Percentiles rank a stretch among this genome's conserved stretches.
Evolutionary conservation across 306 rosid genomes (phyloP).

Genomic region (Fagus crenata): DNA sequence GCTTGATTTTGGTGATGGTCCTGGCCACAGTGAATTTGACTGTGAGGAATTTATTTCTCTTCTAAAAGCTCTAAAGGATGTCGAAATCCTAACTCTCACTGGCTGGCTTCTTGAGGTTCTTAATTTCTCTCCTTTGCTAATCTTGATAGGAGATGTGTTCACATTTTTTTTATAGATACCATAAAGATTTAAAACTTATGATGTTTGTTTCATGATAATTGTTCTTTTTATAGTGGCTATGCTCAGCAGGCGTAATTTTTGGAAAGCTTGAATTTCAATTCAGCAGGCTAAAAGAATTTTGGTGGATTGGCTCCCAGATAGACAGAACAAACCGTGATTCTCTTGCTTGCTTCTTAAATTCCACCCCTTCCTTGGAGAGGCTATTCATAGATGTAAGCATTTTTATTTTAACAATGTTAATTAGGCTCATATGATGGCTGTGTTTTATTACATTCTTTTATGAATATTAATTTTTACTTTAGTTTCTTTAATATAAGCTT

Average conservation of each 20-base stretch:
- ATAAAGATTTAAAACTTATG: too few relatives aligned
- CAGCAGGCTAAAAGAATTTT: neutral
- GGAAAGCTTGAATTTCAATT: neutral
- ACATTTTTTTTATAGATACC: too few relatives aligned
- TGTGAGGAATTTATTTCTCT: neutral
- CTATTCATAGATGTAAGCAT: neutral
- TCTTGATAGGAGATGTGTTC: neutral
- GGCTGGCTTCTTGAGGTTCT: slow-evolving; percentile 1
- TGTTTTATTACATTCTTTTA: neutral
- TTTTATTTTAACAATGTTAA: too few relatives aligned
- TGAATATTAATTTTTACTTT: too few relatives aligned
- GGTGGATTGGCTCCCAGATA: neutral
- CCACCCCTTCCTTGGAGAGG: neutral
- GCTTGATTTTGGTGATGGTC: neutral
- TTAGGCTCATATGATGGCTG: too few relatives aligned
- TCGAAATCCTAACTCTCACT: neutral
- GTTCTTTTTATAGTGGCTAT: neutral
- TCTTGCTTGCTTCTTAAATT: neutral
- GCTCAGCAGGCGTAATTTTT: slow-evolving; percentile 5
- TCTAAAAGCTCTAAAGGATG: neutral
- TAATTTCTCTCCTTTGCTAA: neutral
- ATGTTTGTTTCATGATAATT: neutral
- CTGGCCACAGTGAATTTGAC: neutral
- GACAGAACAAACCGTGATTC: neutral
- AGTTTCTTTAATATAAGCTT: neutral